Percentiles rank a stretch among this genome's conserved stretches.
These are phyloP conservation scores for Macrophomina phaseolina DNA, from an alignment of 2,329 filamentous ascomycete genomes.

Conservation along the genomic window DNA sequence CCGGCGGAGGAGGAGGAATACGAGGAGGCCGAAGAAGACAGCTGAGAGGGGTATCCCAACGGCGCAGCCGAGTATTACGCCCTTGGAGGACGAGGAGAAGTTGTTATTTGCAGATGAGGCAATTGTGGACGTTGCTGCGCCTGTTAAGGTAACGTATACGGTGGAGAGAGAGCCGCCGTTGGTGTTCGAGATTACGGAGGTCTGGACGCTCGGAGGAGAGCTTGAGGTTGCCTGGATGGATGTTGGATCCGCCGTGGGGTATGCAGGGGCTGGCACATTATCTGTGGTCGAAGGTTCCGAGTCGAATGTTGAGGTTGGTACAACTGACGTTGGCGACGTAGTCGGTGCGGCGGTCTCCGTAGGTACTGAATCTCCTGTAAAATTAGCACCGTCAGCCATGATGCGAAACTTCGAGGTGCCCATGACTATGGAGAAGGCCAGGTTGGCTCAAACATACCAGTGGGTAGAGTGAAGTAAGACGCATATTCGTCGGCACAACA, in stretches of 20 bases:
- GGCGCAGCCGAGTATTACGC: constrained; percentile 28
- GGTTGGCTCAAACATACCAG: background rate
- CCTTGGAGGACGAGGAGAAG: background rate
- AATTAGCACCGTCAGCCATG: too few species aligned
- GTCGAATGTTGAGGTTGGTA: background rate
- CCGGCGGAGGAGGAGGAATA: constrained; percentile 28
- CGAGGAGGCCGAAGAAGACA: constrained; percentile 28
- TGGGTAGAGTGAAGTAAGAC: background rate
- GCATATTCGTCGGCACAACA: constrained; percentile 26
- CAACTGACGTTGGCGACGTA: too few species aligned
- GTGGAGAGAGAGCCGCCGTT: constrained; percentile 16
- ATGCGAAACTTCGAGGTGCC: too few species aligned
- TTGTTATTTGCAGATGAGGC: background rate
- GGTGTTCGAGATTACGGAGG: constrained; percentile 3
- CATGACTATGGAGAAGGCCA: background rate
- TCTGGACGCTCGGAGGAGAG: background rate
- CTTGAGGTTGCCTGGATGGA: background rate
- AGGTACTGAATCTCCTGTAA: too few species aligned
- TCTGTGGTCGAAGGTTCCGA: background rate
- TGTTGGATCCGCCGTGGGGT: background rate
- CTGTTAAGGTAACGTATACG: constrained; percentile 11
- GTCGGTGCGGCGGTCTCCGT: too few species aligned
- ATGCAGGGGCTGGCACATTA: background rate
- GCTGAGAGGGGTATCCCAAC: constrained; percentile 31
- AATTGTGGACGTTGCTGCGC: constrained; percentile 3